Evolutionary conservation across 2,329 filamentous ascomycete species (phyloP), one percentile per base, ranked within the genome.

Genomic region (Coniella lustricola): DNA sequence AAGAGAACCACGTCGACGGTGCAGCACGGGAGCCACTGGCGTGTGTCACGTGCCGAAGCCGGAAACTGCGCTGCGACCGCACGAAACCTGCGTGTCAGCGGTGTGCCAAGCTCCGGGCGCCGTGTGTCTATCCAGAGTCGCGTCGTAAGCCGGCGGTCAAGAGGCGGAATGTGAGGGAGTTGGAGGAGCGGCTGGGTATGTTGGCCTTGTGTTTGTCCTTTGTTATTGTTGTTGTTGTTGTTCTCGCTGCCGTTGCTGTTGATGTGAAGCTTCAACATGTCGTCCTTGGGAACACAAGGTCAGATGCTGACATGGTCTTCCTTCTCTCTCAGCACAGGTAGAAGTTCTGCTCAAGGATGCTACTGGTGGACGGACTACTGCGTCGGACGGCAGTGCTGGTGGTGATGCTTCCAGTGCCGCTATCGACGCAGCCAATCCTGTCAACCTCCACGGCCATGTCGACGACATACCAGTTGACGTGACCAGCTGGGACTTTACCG

Each of bases 1-100:
- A n/a, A n/a, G n/a, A n/a, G n/a, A n/a, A n/a, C n/a, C n/a, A n/a
- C n/a, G n/a, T n/a, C n/a, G n/a, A n/a, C n/a, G n/a, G n/a, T n/a
- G n/a, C n/a, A n/a, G n/a, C n/a, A n/a, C 39, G 50, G 20, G 73
- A 75, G 57, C 65, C 70, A 17, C 82, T 95, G 65, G 87, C 90
- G 16, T 95, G 90, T 63, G 82, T 93, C 22, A 76, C 87, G 46
- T 95, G 90, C 65, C 78, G 90, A 55, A 84, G 84, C 60, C 77
- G 90, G 57, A 96, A 96, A 68, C 71, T 95, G 57, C 85, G 86
- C 66, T 96, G 90, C 68, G 90, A 96, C 67, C 85, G 90, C 25
- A 73, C 72, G 40, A 86, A 82, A 60, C 90, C 90, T 14, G 79
- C 81, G 21, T 96, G 91, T 60, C 79, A 81, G 36, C 90, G 90